Evolutionary conservation across 768 basidiomycete species (phyloP), one percentile per base, ranked within the genome.

Genomic region (Gloeostereum incarnatum): DNA sequence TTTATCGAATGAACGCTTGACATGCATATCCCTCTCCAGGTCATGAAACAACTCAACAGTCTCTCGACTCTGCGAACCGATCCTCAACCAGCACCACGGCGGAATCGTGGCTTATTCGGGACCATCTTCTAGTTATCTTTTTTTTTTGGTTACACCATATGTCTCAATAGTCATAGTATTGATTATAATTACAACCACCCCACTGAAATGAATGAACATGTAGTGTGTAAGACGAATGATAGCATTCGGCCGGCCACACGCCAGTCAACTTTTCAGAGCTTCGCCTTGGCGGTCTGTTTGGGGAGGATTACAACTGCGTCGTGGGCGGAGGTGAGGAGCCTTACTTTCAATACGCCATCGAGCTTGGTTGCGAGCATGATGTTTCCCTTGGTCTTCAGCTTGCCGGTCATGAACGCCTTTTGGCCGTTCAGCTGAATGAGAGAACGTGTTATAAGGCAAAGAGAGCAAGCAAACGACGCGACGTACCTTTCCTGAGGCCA

Each of bases 281-380:
- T 73, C 31, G 70, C 60, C 53, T 70, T 69, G 19, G 61, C 58
- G 30, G 54, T 52, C 63, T 70, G 37, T 14, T 42, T 26, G 8
- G 21, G 18, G 5, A 14, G 20, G 24, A 40, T 35, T 35, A 38
- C 27, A 19, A 36, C 18, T 6, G 17, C 19, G 10, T 11, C 1
- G 22, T 13, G 6, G 25, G 19, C 23, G 13, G 35, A 4, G 10
- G 31, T 17, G 10, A 27, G 33, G 14, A 32, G 14, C 24, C 68
- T 38, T 39, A 87, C 89, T 73, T 84, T 86, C 35, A 97, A 71
- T 10, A 97, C 73, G 7, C 63, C 67, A 47, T 84, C 82, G 24
- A 96, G 83, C 59, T 94, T 97, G 18, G 89, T 93, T 1, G 86
- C 89, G 44, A 93, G 73, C 88, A 93, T 91, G 60, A 92, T 78